A percentile compares a stretch with the other conserved stretches of the same genome.
Evolutionary conservation across 306 rosid genomes (phyloP).

Genomic region (Gastrolobium bilobum): DNA sequence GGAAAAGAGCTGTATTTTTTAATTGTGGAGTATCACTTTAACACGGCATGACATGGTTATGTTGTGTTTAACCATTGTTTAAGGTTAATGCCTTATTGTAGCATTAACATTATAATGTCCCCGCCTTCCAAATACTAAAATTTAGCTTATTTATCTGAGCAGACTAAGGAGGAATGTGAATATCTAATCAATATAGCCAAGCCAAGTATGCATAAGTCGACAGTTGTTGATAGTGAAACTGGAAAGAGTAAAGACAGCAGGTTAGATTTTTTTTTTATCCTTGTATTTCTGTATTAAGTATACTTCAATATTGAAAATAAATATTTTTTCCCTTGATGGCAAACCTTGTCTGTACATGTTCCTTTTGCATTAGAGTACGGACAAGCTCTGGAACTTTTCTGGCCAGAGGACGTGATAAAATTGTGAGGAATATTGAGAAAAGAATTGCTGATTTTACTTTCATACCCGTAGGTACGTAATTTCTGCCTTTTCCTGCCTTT

Average conservation of each 20-base stretch:
- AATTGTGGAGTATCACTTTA: conserved; percentile 4
- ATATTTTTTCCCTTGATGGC: conserved; percentile 1
- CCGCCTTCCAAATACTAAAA: conserved; percentile 33
- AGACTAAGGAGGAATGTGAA: conserved; percentile 89
- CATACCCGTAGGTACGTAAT: conserved; percentile 78
- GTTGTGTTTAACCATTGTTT: conserved; percentile 14
- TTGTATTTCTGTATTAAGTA: conserved; percentile 2
- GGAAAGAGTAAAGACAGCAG: conserved; percentile 93
- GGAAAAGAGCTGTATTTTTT: not conserved
- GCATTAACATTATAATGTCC: conserved; percentile 9
- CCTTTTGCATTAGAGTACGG: conserved; percentile 65
- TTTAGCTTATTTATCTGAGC: conserved; percentile 53
- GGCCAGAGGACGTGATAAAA: conserved; percentile 79
- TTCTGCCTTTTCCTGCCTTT: conserved; percentile 34
- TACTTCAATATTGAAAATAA: conserved; percentile 39
- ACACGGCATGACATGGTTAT: not conserved
- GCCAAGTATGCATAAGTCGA: conserved; percentile 79
- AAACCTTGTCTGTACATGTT: conserved; percentile 16
- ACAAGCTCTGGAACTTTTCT: conserved; percentile 94
- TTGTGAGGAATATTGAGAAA: conserved; percentile 80
- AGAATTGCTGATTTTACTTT: conserved; percentile 86
- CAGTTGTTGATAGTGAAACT: conserved; percentile 82
- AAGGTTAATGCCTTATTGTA: conserved; percentile 15
- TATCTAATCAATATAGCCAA: conserved; percentile 79
- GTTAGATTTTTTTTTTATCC: conserved; percentile 50